phyloP scores from a whole-genome alignment of 2,329 filamentous ascomycete genomes.

The Stagonosporopsis chrysanthemi region DNA sequence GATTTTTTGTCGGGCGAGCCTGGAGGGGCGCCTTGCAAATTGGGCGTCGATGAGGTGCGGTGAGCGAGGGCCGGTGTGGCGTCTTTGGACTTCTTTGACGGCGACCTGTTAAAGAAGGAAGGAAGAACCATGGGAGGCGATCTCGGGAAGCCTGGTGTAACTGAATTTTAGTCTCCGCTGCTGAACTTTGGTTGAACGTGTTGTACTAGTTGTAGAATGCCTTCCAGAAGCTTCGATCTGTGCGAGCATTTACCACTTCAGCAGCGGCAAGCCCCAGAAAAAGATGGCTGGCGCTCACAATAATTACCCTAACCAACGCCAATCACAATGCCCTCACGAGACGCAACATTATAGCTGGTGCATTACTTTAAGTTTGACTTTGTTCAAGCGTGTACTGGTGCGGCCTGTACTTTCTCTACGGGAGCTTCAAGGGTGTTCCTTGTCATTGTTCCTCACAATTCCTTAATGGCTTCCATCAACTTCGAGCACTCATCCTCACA shows the following conservation, averaged over 20 bases:
- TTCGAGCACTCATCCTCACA: conserved; percentile 2
- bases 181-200: conserved; percentile 42
- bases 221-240: conserved; percentile 19
- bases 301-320: conserved; percentile 15
- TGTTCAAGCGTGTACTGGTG: conserved; percentile 3
- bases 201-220: conserved; percentile 6
- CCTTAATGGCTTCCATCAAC: not conserved
- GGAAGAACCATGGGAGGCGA: conserved; percentile 49
- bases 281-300: conserved; percentile 32
- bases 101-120: conserved; percentile 47
- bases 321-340: conserved; percentile 14
- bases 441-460: not conserved
- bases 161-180: conserved; percentile 40
- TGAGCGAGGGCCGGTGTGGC: conserved; percentile 25
- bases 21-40: conserved; percentile 42
- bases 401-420: not conserved
- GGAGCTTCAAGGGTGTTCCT: conserved; percentile 16
- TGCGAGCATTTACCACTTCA: conserved; percentile 46
- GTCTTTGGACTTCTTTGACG: conserved; percentile 47
- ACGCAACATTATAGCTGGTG: not conserved
- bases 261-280: conserved; percentile 29
- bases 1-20: conserved; percentile 50
- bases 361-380: not conserved
- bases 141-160: conserved; percentile 38
- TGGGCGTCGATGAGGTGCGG: conserved; percentile 28